Evolutionary conservation across 2,329 filamentous ascomycete species (phyloP), one percentile per base, ranked within the genome.

Genomic region (Monilinia fructicola): DNA sequence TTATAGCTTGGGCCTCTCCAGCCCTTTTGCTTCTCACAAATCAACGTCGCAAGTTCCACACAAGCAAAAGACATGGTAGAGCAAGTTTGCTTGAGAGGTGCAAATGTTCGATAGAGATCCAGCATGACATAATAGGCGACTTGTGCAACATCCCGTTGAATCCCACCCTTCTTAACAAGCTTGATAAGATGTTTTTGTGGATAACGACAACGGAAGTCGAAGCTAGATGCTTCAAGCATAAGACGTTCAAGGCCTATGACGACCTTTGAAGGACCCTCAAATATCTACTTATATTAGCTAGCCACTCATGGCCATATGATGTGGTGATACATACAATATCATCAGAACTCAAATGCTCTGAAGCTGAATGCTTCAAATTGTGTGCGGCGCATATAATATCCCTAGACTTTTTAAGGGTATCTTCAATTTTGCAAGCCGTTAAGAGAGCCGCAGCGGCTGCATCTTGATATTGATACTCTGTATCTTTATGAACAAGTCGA

Each of bases 371-470:
- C 62, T 93, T 95, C 48, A 96, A 81, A 75, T 97, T 97, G 79
- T 94, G 92, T 31, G 92, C 90, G 0, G 93, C 93, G 67, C 92
- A 96, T 21, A 98, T 82, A 69, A 99, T 96, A 70, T 99, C 95
- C 67, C 87, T 88, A 4, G 92, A 96, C 81, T 98, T 98, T 80
- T 99, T 99, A 71, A 97, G 85, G 0, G 95, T 99, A 78, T 99
- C 95, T 78, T 99, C 95, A 55, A 96, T 93, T 80, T 99, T 99
- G 82, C 94, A 98, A 2, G 93, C 93, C 3, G 93, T 91, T 75
- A 98, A 94, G 11, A 99, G 81, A 31, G 92, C 90, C 0, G 95
- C 92, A 9, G 95, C 86, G 0, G 94, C 92, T 1, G 92, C 93
- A 76, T 98, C 94, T 77, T 92, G 79, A 70, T 88, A 93, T 77